Percentiles rank a stretch among this genome's conserved stretches.
phyloP scores from a whole-genome alignment of 352 stramenopile species.

The Lagenidium sp. region DNA sequence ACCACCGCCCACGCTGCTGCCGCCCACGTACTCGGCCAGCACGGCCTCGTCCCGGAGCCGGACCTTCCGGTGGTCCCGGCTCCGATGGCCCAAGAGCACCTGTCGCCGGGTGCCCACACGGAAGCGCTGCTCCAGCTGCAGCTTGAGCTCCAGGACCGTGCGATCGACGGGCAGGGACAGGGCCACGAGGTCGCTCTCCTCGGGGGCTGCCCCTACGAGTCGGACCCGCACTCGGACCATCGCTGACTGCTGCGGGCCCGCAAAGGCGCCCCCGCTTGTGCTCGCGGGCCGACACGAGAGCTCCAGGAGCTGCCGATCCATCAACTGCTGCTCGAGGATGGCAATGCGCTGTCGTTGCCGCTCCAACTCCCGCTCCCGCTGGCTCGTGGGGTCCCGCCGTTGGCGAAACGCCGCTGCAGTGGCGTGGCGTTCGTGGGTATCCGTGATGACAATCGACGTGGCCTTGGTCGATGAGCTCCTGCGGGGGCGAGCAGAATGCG shows the following conservation, averaged over 20 bases:
- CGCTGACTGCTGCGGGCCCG: neutral
- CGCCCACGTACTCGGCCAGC: neutral
- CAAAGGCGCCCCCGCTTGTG: neutral
- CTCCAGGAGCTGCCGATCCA: constrained; percentile 42
- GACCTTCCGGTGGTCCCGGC: constrained; percentile 4
- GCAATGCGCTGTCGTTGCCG: constrained; percentile 45
- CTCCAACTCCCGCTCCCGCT: constrained; percentile 9
- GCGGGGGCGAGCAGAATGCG: constrained; percentile 4
- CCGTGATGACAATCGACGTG: no score
- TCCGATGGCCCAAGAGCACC: constrained; percentile 1
- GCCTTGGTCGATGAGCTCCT: neutral
- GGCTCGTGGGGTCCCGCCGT: neutral
- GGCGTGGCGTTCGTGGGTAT: no score
- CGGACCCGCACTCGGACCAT: constrained; percentile 4
- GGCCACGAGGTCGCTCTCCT: constrained; percentile 1
- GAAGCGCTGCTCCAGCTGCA: constrained; percentile 1
- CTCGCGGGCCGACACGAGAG: no score
- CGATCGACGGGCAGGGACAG: neutral
- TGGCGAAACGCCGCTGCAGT: no score
- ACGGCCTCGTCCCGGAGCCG: constrained; percentile 3
- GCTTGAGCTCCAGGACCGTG: constrained; percentile 5
- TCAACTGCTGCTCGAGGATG: constrained; percentile 54
- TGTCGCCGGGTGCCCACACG: constrained; percentile 3
- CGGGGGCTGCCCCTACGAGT: constrained; percentile 2
- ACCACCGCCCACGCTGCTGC: no score